Conservation (phyloP, 2,329 filamentous ascomycete genomes). For the Xylariaceae sp. region DNA sequence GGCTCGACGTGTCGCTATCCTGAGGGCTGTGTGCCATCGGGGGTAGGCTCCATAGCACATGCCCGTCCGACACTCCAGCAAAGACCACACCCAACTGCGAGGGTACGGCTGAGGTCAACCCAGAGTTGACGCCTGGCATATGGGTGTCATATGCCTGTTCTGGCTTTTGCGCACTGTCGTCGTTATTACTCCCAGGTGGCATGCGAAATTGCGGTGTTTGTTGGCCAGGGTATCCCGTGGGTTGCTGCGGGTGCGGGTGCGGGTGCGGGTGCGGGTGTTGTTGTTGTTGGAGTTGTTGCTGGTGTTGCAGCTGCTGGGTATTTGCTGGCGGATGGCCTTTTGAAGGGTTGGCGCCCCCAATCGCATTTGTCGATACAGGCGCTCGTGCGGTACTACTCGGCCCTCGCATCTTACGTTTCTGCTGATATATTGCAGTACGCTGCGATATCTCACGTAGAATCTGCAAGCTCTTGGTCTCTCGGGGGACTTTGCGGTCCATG, state of each 20-base stretch:
- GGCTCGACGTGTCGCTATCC: slow-evolving; percentile 38
- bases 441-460: slow-evolving; percentile 59
- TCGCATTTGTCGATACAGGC: slow-evolving; percentile 32
- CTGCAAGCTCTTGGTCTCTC: slow-evolving; percentile 52
- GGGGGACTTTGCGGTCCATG: slow-evolving; percentile 45
- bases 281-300: slow-evolving; percentile 9
- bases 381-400: slow-evolving; percentile 41
- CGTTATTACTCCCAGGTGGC: background rate
- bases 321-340: slow-evolving; percentile 3
- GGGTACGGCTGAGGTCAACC: slow-evolving; percentile 4
- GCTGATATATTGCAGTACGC: slow-evolving; percentile 54
- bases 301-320: slow-evolving; percentile 2
- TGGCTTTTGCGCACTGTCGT: slow-evolving; percentile 1
- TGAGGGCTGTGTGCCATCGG: slow-evolving; percentile 37
- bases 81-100: slow-evolving; percentile 34
- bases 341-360: slow-evolving; percentile 23
- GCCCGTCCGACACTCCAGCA: slow-evolving; percentile 43
- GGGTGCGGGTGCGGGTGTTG: slow-evolving; percentile 4
- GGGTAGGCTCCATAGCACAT: slow-evolving; percentile 41
- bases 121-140: background rate
- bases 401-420: slow-evolving; percentile 49
- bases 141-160: slow-evolving; percentile 5
- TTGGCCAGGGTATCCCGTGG: background rate
- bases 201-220: background rate
- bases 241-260: slow-evolving; percentile 8